Conservation (phyloP, 1,139 yeast species). For the Hyphopichia wangnamkhiaoensis region DNA sequence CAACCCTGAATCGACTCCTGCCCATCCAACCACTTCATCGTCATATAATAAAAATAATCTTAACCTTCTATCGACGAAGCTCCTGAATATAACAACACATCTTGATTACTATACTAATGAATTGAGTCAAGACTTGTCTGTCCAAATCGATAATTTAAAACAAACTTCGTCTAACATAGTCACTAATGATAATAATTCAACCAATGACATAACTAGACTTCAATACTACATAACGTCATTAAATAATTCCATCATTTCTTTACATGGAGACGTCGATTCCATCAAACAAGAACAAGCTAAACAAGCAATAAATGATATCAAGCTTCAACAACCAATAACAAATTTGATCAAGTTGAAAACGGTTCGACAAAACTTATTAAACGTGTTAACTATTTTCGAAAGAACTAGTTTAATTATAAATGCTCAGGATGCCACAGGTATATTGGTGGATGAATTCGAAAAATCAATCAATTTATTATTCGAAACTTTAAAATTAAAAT, state of each 20-base stretch:
- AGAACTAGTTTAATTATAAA: slow-evolving; percentile 29
- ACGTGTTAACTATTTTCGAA: slow-evolving; percentile 48
- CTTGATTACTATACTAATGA: slow-evolving; percentile 64
- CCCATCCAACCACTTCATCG: not conserved
- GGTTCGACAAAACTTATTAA: slow-evolving; percentile 44
- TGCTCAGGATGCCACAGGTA: slow-evolving; percentile 17
- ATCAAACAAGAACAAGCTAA: slow-evolving; percentile 12
- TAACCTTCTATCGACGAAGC: slow-evolving; percentile 28
- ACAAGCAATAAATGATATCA: slow-evolving; percentile 23
- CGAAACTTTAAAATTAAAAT: slow-evolving; percentile 28
- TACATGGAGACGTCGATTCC: slow-evolving; percentile 48
- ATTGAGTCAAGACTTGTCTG: slow-evolving; percentile 51
- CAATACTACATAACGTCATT: slow-evolving; percentile 65
- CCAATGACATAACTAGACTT: slow-evolving; percentile 43
- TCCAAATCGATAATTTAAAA: slow-evolving; percentile 45
- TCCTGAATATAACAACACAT: slow-evolving; percentile 51
- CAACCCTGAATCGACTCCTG: not conserved
- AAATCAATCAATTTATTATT: slow-evolving; percentile 40
- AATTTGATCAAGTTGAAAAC: slow-evolving; percentile 43
- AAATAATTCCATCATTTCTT: slow-evolving; percentile 55
- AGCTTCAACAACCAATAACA: slow-evolving; percentile 28
- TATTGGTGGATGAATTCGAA: slow-evolving; percentile 31
- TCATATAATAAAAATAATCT: slow-evolving; percentile 25
- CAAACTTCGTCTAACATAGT: slow-evolving; percentile 40
- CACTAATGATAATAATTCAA: slow-evolving; percentile 4